Conservation (phyloP, 1,139 yeast genomes). For the Arxiozyma slooffiae region DNA sequence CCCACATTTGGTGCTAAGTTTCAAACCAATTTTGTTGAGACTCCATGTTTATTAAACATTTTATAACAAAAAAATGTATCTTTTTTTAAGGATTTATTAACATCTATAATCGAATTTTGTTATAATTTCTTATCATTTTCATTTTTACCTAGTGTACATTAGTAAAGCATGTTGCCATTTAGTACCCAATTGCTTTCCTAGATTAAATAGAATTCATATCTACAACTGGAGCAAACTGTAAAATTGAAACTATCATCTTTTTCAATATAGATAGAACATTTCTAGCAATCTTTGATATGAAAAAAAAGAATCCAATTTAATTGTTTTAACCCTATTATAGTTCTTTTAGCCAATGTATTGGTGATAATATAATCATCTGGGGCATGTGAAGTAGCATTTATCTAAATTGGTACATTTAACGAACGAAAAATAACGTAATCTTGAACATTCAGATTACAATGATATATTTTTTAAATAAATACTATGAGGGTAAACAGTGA, state of each 20-base stretch:
- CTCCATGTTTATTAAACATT: conserved; percentile 67
- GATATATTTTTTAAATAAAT: conserved; percentile 40
- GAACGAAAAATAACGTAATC: conserved; percentile 43
- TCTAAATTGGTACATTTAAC: conserved; percentile 63
- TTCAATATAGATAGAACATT: conserved; percentile 45
- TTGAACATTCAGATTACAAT: conserved; percentile 22
- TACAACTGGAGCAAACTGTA: conserved; percentile 79
- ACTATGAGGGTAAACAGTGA: conserved; percentile 65
- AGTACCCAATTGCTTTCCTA: conserved; percentile 67
- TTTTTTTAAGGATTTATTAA: conserved; percentile 44
- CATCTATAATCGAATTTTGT: conserved; percentile 26
- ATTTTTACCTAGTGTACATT: conserved; percentile 47
- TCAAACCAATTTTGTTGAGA: conserved; percentile 65
- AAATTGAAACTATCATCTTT: conserved; percentile 96
- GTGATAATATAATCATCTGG: conserved; percentile 75
- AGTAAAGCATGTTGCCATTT: conserved; percentile 60
- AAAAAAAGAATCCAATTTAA: conserved; percentile 83
- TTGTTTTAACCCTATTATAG: conserved; percentile 82
- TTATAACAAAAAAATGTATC: conserved; percentile 74
- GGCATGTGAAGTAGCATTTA: conserved; percentile 66
- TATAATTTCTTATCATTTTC: too few species aligned
- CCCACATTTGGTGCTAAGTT: conserved; percentile 55
- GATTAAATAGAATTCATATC: conserved; percentile 84
- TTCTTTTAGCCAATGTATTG: conserved; percentile 64
- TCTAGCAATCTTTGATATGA: conserved; percentile 77